phyloP scores from a whole-genome alignment of 2,329 filamentous ascomycete species.

The Pestalotiopsis sp. region DNA sequence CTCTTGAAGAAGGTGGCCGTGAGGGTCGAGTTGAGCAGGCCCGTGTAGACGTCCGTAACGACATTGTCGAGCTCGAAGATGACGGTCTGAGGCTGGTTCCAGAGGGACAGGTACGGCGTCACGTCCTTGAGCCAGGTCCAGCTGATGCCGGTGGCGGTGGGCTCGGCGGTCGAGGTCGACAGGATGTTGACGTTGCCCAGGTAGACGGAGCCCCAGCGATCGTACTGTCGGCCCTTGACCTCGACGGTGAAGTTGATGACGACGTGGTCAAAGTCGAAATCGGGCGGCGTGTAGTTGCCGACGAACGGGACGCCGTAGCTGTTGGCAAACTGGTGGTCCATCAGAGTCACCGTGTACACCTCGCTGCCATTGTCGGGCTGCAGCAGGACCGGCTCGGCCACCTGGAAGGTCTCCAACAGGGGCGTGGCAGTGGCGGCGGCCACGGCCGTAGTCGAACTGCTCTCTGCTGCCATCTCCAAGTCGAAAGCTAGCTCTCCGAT shows the following conservation, averaged over 20 bases:
- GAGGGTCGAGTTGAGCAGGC: constrained; percentile 72
- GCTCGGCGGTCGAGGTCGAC: constrained; percentile 81
- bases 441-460: neutral
- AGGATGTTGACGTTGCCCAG: constrained; percentile 80
- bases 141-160: constrained; percentile 67
- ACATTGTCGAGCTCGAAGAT: constrained; percentile 82
- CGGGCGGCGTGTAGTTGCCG: constrained; percentile 64
- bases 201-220: constrained; percentile 76
- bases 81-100: constrained; percentile 70
- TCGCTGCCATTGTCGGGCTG: neutral
- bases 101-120: constrained; percentile 70
- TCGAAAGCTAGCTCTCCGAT: constrained; percentile 9
- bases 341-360: constrained; percentile 55
- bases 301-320: constrained; percentile 78
- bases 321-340: constrained; percentile 71
- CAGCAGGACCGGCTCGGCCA: constrained; percentile 8
- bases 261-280: constrained; percentile 73
- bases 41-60: constrained; percentile 73
- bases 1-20: constrained; percentile 72
- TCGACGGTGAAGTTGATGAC: constrained; percentile 77
- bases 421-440: neutral
- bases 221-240: constrained; percentile 73
- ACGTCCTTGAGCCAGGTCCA: constrained; percentile 83
- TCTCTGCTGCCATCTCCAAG: neutral
- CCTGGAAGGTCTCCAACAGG: constrained; percentile 8